Percentiles rank a stretch among this genome's conserved stretches.
phyloP scores from a whole-genome alignment of 768 basidiomycete species.

The Flagelloscypha sp. region DNA sequence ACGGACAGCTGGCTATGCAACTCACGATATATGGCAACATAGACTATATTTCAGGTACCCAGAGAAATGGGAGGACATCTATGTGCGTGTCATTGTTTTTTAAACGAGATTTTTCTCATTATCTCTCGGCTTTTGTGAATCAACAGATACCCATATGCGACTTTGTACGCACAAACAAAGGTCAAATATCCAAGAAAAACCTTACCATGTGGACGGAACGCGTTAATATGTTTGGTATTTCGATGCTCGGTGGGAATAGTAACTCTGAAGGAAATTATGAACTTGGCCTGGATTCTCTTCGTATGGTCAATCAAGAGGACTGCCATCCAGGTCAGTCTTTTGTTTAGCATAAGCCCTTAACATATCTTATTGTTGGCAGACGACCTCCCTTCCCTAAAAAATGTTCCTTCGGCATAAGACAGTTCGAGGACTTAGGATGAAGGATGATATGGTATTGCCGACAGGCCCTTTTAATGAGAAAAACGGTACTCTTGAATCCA shows the following conservation, averaged over 20 bases:
- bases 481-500: too few relatives aligned
- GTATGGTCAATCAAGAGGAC: conserved; percentile 74
- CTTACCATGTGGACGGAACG: conserved; percentile 69
- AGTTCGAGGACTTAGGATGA: too few relatives aligned
- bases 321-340: conserved; percentile 24
- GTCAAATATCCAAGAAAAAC: conserved; percentile 60
- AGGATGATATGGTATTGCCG: too few relatives aligned
- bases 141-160: conserved; percentile 71
- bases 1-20: conserved; percentile 76
- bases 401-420: too few relatives aligned
- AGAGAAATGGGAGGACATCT: conserved; percentile 77
- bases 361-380: too few relatives aligned
- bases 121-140: conserved; percentile 5
- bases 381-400: too few relatives aligned
- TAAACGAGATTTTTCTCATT: conserved; percentile 10
- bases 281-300: conserved; percentile 73
- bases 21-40: conserved; percentile 92
- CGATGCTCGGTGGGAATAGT: conserved; percentile 79
- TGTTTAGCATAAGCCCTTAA: neutral
- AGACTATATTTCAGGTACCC: conserved; percentile 68
- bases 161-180: conserved; percentile 69
- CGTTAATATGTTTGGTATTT: conserved; percentile 78
- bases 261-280: conserved; percentile 71
- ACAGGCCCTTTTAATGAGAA: too few relatives aligned
- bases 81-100: conserved; percentile 40